Evolutionary conservation across 495 filamentous ascomycete species (phyloP).

Genomic region (Aspergillus campestris): DNA sequence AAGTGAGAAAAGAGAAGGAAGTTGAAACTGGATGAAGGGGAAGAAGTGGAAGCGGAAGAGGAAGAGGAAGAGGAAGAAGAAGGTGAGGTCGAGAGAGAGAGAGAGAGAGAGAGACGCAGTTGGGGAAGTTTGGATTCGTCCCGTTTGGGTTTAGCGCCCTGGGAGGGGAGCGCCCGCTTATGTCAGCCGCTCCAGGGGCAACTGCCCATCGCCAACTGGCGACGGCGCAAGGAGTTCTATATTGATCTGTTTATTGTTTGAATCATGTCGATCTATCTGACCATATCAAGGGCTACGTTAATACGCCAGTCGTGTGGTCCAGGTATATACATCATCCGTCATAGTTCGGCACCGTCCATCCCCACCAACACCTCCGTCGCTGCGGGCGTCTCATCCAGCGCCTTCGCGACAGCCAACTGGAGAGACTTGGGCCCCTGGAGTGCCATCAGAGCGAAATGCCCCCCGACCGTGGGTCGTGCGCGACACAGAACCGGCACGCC

Average conservation of each 20-base stretch:
- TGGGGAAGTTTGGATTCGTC: neutral
- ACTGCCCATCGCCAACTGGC: too few species aligned
- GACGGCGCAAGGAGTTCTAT: too few species aligned
- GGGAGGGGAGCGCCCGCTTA: slow-evolving; percentile 1
- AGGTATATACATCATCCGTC: too few species aligned
- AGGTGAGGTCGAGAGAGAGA: slow-evolving; percentile 1
- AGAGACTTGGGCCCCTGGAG: slow-evolving; percentile 26
- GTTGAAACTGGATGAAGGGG: slow-evolving; percentile 15
- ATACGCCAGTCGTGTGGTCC: neutral
- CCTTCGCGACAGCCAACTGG: slow-evolving; percentile 11
- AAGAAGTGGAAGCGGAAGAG: slow-evolving; percentile 5
- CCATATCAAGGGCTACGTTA: neutral
- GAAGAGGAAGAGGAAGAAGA: slow-evolving; percentile 8
- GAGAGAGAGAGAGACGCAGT: slow-evolving; percentile 5
- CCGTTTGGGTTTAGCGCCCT: neutral
- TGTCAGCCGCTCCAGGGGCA: slow-evolving; percentile 4
- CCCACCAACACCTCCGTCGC: neutral
- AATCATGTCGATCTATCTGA: neutral
- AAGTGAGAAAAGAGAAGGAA: slow-evolving; percentile 16
- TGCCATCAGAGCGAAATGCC: slow-evolving; percentile 46
- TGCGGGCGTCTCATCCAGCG: neutral
- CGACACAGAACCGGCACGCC: slow-evolving; percentile 32
- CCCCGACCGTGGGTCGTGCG: slow-evolving; percentile 49
- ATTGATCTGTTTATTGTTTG: too few species aligned
- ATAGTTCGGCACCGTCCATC: neutral